phyloP scores from a whole-genome alignment of 2,329 filamentous ascomycete genomes.

The Arthrobotrys sphaeroides region DNA sequence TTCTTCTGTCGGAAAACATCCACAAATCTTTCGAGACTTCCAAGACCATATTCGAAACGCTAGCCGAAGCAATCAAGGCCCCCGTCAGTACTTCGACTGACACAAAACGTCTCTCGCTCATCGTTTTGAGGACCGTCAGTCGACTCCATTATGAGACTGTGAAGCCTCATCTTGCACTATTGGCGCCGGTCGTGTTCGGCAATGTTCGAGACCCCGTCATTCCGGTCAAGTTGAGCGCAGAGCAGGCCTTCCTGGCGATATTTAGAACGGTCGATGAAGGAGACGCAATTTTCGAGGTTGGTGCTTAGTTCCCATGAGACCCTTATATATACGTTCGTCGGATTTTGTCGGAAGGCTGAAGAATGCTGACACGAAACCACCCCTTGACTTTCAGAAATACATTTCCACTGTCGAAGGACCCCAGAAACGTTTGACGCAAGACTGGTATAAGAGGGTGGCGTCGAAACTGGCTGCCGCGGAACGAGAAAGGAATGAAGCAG shows the following conservation, averaged over 20 bases:
- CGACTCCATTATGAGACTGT: slow-evolving; percentile 78
- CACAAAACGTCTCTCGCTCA: slow-evolving; percentile 83
- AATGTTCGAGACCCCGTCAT: slow-evolving; percentile 91
- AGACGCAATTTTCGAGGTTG: slow-evolving; percentile 56
- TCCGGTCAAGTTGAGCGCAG: slow-evolving; percentile 92
- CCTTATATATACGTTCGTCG: slow-evolving; percentile 19
- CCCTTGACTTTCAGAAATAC: slow-evolving; percentile 55
- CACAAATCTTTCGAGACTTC: slow-evolving; percentile 77
- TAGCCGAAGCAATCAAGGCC: slow-evolving; percentile 76
- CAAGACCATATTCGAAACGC: slow-evolving; percentile 80
- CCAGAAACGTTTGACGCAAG: slow-evolving; percentile 84
- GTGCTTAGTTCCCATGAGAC: background rate
- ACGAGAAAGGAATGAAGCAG: slow-evolving; percentile 87
- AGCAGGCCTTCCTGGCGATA: slow-evolving; percentile 89
- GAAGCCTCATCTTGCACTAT: slow-evolving; percentile 78
- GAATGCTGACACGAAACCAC: slow-evolving; percentile 45
- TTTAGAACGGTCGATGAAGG: slow-evolving; percentile 92
- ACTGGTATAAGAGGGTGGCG: slow-evolving; percentile 96
- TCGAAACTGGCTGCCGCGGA: slow-evolving; percentile 85
- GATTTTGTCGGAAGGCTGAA: slow-evolving; percentile 12
- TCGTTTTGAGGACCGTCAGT: slow-evolving; percentile 85
- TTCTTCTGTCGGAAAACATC: slow-evolving; percentile 72
- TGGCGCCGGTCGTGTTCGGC: slow-evolving; percentile 86
- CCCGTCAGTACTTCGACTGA: slow-evolving; percentile 65
- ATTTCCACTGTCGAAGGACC: slow-evolving; percentile 56